A percentile compares a stretch with the other conserved stretches of the same genome.
These are phyloP conservation scores for Jaenimonas drosophilae DNA, from an alignment of 208 protist genomes.

Conservation along the genomic window DNA sequence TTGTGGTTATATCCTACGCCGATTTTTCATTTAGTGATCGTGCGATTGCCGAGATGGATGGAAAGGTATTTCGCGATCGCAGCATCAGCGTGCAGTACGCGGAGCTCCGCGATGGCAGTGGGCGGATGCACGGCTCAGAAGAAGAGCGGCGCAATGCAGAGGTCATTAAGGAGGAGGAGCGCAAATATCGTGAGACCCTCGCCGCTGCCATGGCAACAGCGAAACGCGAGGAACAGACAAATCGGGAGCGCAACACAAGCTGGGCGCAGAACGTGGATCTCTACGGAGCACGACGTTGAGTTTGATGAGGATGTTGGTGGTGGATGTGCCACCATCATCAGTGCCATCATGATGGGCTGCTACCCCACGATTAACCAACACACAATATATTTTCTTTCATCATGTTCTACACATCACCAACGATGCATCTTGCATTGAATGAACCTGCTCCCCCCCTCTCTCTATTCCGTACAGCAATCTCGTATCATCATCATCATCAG, in stretches of 20 bases:
- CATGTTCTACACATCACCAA: too few species aligned
- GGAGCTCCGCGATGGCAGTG: conserved; percentile 73
- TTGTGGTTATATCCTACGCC: conserved; percentile 70
- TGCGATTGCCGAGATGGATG: conserved; percentile 66
- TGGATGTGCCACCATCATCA: too few species aligned
- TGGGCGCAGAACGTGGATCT: conserved; percentile 43
- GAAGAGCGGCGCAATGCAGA: conserved; percentile 70
- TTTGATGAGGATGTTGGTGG: too few species aligned
- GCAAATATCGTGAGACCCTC: conserved; percentile 49
- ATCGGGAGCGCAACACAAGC: conserved; percentile 39
- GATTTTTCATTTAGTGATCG: conserved; percentile 60
- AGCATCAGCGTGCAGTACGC: conserved; percentile 69
- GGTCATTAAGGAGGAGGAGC: conserved; percentile 60
- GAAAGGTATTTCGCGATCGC: conserved; percentile 49
- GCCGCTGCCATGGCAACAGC: conserved; percentile 30
- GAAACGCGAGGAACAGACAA: too few species aligned
- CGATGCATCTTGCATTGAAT: too few species aligned
- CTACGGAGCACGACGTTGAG: not conserved
- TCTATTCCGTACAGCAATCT: too few species aligned
- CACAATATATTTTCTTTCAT: too few species aligned
- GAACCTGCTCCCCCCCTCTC: too few species aligned
- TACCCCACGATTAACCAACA: too few species aligned
- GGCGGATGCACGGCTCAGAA: conserved; percentile 51
- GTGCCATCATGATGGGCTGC: too few species aligned
- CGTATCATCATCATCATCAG: too few species aligned